Base-by-base conservation (phyloP, 2,329 filamentous ascomycete species). In the Orbilia oligospora region DNA sequence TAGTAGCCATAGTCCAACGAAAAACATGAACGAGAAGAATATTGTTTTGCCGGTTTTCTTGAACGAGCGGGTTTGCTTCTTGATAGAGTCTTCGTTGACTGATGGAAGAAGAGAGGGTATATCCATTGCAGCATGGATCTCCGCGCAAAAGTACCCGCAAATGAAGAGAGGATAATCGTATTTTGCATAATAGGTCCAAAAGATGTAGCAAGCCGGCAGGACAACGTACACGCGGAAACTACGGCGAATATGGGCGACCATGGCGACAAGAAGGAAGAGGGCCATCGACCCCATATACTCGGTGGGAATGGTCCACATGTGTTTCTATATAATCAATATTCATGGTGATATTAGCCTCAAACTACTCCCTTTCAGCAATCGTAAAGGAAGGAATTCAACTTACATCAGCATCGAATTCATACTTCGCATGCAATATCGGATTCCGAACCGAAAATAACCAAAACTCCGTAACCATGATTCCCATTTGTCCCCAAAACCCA, bases 291-390 rank as follows among this genome's bases (percentile, higher is more conserved):
- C 88, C 76, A 87, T 85, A 81, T 89, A 89, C 82, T 90, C 89
- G 56, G 89, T 86, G 1, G 89, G 89, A 51, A 90, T 90, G 4
- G 89, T 90, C 89, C 89, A 90, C 24, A 90, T 83, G 79, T 90
- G 89, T 27, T 88, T 85, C 81, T 90, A 88, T n/a, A n/a, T n/a
- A n/a, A n/a, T 81, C 89, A 89, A 22, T 83, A 85, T 66, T 66
- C 27, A 30, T 8, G 4, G 8, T 30, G 27, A 30, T 6, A 33
- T 72, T 41, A 72, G 58, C 38, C 18, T 38, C 18, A 30, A 3
- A 33, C n/a, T 38, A 16, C 8, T n/a, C 36, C 5, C 14, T n/a
- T 30, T 3, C 6, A 30, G 6, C 6, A 30, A 22, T 55, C 2
- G 14, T 55, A 9, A 2, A 33, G 14, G 14, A 12, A 16, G 10